Percentiles rank a stretch among this genome's conserved stretches.
Evolutionary conservation across 2,329 filamentous ascomycete genomes (phyloP).

Genomic region (Penicillium sp.): DNA sequence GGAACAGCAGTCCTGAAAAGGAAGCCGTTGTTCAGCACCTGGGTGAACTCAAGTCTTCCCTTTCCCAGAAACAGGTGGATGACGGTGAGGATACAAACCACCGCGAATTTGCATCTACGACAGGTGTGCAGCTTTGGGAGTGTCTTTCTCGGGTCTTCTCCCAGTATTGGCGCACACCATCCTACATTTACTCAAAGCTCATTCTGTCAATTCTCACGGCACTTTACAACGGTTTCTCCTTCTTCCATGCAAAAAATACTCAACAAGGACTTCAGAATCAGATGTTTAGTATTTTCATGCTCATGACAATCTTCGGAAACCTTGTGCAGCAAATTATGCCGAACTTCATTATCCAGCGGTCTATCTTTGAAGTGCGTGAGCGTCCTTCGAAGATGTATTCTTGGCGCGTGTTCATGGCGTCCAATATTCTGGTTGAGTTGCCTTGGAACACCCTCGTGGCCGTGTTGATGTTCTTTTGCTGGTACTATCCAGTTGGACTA

Average conservation of each 20-base stretch:
- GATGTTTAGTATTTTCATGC: conserved; percentile 79
- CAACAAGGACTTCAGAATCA: conserved; percentile 79
- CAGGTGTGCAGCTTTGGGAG: too few relatives aligned
- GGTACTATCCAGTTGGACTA: conserved; percentile 23
- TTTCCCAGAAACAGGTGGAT: conserved; percentile 43
- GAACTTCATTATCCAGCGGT: conserved; percentile 75
- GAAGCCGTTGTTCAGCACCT: conserved; percentile 56
- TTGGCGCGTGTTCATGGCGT: conserved; percentile 83
- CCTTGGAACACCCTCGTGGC: conserved; percentile 45
- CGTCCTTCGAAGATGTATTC: conserved; percentile 77
- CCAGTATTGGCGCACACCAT: conserved; percentile 82
- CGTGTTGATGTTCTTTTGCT: conserved; percentile 14
- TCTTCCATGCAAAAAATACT: conserved; percentile 67
- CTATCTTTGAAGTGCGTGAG: conserved; percentile 79
- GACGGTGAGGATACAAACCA: too few relatives aligned
- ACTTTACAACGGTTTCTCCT: conserved; percentile 79
- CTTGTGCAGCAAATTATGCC: conserved; percentile 64
- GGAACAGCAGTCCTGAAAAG: conserved; percentile 61
- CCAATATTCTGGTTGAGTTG: conserved; percentile 77
- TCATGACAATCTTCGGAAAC: conserved; percentile 55
- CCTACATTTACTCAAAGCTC: conserved; percentile 79
- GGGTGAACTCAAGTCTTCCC: conserved; percentile 49
- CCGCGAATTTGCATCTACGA: too few relatives aligned
- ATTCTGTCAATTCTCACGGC: conserved; percentile 59
- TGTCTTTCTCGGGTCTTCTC: conserved; percentile 73